A percentile compares a stretch with the other conserved stretches of the same genome.
These are phyloP conservation scores for Sutorius eximius DNA, from an alignment of 1,284 basidiomycete species.

Conservation along the genomic window DNA sequence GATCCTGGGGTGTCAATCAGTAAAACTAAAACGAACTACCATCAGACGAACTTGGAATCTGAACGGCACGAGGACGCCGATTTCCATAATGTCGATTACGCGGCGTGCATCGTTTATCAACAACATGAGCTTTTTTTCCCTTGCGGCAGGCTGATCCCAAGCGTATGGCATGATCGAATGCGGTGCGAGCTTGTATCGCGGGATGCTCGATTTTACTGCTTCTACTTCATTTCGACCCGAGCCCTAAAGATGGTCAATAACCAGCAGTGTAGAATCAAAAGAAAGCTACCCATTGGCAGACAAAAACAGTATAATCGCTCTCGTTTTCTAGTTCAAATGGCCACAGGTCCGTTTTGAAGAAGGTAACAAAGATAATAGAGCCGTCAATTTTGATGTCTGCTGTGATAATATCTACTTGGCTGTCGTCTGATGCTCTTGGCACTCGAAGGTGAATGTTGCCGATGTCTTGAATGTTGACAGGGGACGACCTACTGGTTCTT, in stretches of 20 bases:
- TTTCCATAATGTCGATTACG: conserved; percentile 92
- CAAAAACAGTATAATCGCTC: conserved; percentile 70
- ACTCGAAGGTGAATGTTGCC: conserved; percentile 83
- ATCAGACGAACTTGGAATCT: conserved; percentile 66
- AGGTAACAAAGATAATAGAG: conserved; percentile 85
- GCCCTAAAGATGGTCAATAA: conserved; percentile 44
- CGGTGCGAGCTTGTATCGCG: conserved; percentile 59
- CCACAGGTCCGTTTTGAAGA: conserved; percentile 78
- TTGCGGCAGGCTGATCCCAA: conserved; percentile 92
- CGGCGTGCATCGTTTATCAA: conserved; percentile 67
- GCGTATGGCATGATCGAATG: conserved; percentile 72
- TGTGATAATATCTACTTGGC: conserved; percentile 64
- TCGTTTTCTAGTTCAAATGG: conserved; percentile 92
- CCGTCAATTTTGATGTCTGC: conserved; percentile 85
- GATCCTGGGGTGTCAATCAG: conserved; percentile 40
- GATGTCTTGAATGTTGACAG: conserved; percentile 92
- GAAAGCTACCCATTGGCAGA: conserved; percentile 72
- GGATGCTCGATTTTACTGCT: conserved; percentile 29
- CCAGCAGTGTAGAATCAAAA: neutral
- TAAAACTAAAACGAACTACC: neutral
- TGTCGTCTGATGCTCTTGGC: conserved; percentile 39
- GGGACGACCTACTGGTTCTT: conserved; percentile 71
- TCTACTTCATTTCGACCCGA: conserved; percentile 44
- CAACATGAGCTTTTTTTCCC: conserved; percentile 81
- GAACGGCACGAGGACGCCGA: conserved; percentile 91